Percentiles rank a stretch among this genome's conserved stretches.
These are phyloP conservation scores for Plectosphaerella sp. DNA, from an alignment of 2,329 filamentous ascomycete species.

Conservation along the genomic window DNA sequence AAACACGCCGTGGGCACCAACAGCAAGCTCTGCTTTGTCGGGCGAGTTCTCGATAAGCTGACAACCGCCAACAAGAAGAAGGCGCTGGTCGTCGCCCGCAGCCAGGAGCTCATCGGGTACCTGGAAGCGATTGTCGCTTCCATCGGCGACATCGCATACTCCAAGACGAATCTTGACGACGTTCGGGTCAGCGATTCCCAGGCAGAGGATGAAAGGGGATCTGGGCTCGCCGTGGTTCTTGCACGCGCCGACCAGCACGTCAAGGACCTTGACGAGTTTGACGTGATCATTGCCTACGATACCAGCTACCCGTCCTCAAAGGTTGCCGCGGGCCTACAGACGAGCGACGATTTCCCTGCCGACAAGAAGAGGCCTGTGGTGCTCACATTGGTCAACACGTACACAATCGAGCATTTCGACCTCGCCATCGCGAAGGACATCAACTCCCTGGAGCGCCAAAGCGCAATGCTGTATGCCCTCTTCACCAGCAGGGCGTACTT, in stretches of 20 bases:
- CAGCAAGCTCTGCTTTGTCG: conserved; percentile 56
- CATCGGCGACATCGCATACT: conserved; percentile 28
- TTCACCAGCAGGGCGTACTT: conserved; percentile 21
- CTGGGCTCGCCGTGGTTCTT: conserved; percentile 34
- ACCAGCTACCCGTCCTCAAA: conserved; percentile 38
- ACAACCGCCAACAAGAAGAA: conserved; percentile 33
- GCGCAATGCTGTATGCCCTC: conserved; percentile 30
- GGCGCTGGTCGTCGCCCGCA: conserved; percentile 49
- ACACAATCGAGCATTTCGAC: conserved; percentile 53
- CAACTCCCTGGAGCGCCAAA: conserved; percentile 42
- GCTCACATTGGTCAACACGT: conserved; percentile 42
- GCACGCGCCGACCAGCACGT: conserved; percentile 32
- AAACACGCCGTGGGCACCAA: conserved; percentile 54
- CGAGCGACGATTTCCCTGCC: conserved; percentile 9
- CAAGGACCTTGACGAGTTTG: conserved; percentile 33
- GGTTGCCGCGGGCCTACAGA: conserved; percentile 15
- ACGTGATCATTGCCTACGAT: conserved; percentile 52
- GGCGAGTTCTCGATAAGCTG: conserved; percentile 46
- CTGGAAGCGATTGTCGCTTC: conserved; percentile 43
- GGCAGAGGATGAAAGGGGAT: conserved; percentile 4
- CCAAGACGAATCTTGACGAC: conserved; percentile 24
- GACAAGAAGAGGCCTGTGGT: conserved; percentile 34
- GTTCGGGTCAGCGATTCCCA: conserved; percentile 23
- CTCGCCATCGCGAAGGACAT: conserved; percentile 34
- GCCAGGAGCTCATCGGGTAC: conserved; percentile 44